Conservation (phyloP, 2,329 filamentous ascomycete species). For the Trichothecium roseum region DNA sequence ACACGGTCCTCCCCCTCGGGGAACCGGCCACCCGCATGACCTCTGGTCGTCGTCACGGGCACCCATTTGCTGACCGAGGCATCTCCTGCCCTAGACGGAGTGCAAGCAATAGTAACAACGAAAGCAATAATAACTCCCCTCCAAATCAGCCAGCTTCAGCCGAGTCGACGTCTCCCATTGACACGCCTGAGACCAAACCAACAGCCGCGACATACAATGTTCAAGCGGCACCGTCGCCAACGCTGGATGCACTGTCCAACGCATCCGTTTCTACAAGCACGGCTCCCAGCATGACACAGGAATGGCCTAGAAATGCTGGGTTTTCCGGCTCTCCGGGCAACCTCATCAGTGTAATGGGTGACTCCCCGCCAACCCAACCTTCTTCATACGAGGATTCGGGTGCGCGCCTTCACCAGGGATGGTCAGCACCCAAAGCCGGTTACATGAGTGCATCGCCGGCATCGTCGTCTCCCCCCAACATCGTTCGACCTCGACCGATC, state of each 20-base stretch:
- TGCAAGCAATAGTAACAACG: conserved; percentile 17
- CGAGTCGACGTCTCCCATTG: conserved; percentile 31
- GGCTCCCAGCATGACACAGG: conserved; percentile 33
- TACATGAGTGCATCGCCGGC: conserved; percentile 32
- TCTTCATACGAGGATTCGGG: conserved; percentile 37
- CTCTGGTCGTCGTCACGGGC: no score
- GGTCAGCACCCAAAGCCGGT: conserved; percentile 32
- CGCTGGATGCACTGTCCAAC: conserved; percentile 36
- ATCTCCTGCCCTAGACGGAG: conserved; percentile 2
- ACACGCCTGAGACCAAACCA: conserved; percentile 36
- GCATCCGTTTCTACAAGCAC: conserved; percentile 38
- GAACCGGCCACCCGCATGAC: no score
- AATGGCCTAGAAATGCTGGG: conserved; percentile 30
- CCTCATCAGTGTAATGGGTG: conserved; percentile 38
- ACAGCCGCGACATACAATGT: conserved; percentile 30
- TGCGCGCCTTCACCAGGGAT: conserved; percentile 28
- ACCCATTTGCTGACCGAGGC: conserved; percentile 5
- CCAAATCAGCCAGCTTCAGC: conserved; percentile 27
- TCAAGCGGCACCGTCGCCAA: conserved; percentile 31
- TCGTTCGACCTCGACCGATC: conserved; percentile 30
- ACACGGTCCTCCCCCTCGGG: conserved; percentile 16
- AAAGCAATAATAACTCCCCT: conserved; percentile 19
- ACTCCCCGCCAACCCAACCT: conserved; percentile 42
- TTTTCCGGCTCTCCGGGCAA: conserved; percentile 43
- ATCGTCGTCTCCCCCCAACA: conserved; percentile 27